Evolutionary conservation across 2,329 filamentous ascomycete species (phyloP), one percentile per base, ranked within the genome.

Genomic region (Chalara sp.): DNA sequence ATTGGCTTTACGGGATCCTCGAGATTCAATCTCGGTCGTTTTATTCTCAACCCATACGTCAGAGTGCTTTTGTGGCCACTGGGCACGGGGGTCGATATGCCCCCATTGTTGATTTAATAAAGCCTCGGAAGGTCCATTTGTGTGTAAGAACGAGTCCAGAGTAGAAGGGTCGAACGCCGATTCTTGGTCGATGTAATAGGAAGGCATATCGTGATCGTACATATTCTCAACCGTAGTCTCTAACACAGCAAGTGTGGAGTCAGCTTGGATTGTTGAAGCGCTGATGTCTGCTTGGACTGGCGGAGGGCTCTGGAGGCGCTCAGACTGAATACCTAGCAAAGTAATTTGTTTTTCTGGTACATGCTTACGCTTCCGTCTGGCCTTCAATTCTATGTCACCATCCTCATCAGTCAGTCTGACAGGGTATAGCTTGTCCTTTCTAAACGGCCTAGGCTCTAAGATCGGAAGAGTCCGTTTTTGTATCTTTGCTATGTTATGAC

Each of bases 21-120:
- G 73, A 1, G 62, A 62, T 39, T 65, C 58, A 32, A 83, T 80
- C 51, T 83, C 78, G 1, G 62, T 58, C 33, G 71, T 67, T 53
- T 81, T 83, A 12, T 64, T 61, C 11, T 58, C 61, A 46, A 72
- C 65, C 77, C 78, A 81, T 13, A 66, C 63, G 4, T 70, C 58
- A 0, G 74, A 69, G 43, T 69, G 69, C 2, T 65, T 65, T 43
- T 72, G 69, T 1, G 68, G 69, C 64, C 71, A 74, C 47, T 78
- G 74, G 1, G 74, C 68, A 1, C 72, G 71, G 0, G 78, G 79
- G 59, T 83, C 75, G 3, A 79, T 67, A 45, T 71, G 65, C 1
- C 70, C 64, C 55, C 71, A 81, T 5, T 69, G 54, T 29, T 67
- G 68, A 31, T 5, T 55, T 47, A 8, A 53, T 37, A 11, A 56